Base-by-base conservation (phyloP, 176 grass and related monocot genomes). In the Aegilops tauschii region DNA sequence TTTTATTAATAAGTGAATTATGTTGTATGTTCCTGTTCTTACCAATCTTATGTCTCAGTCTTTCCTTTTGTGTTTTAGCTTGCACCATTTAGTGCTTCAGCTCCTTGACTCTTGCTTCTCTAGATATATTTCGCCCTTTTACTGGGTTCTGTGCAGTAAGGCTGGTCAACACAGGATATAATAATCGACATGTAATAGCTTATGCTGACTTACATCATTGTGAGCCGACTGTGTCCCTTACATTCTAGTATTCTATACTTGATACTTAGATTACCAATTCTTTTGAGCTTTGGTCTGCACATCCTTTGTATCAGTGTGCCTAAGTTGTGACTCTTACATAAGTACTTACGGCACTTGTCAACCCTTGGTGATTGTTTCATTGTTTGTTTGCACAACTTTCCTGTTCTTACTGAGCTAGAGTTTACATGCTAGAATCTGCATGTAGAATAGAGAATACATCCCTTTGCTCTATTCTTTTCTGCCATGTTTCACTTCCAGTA, bases 71-170 rank as follows among this genome's bases (percentile, higher is more conserved):
- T 52, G 5, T 28, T 58, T 45, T 28, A 69, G 84, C 8, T 72
- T 79, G 69, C 28, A 88, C 56, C n/a, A 13, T 72, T 52, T 64
- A 78, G 25, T 83, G 30, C 37, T 84, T 85, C 69, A 69, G 35
- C 69, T 78, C 89, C 79, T 92, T 76, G 56, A 91, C 86, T 68
- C 59, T 75, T 79, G 35, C 49, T 91, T 65, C 66, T 75, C 75
- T 69, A 94, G 91, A 98, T 83, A 92, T 98, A 35, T 95, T 98
- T 78, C 86, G 82, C 70, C 96, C 79, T 67, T 95, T 95, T 92
- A 85, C 87, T 39, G 93, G 91, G 28, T 95, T 93, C 45, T 74
- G 79, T 76, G 86, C 91, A 72, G 79, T 95, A 68, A 93, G 93
- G 49, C 61, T 95, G 76, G 78, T 94, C 74, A 86, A 90, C 13